A percentile compares a stretch with the other conserved stretches of the same genome.
phyloP scores from a whole-genome alignment of 768 basidiomycete species.

The Suillus spraguei region DNA sequence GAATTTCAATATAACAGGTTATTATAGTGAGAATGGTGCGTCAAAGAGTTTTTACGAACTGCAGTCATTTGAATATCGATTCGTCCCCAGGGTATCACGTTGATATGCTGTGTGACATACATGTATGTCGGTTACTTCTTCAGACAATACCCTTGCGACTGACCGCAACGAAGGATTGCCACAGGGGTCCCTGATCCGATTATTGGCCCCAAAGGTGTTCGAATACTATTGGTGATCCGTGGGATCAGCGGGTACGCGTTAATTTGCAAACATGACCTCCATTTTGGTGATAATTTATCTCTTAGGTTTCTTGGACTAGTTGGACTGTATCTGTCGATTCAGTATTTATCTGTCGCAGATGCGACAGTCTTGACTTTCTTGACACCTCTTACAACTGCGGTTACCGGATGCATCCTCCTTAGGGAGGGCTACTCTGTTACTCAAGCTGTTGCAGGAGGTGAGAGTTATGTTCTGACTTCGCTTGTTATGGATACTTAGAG shows the following conservation, averaged over 20 bases:
- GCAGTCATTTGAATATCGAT: background rate
- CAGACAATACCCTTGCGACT: background rate
- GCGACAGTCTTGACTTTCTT: slow-evolving; percentile 79
- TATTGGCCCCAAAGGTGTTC: slow-evolving; percentile 69
- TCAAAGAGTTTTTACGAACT: background rate
- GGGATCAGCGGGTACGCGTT: slow-evolving; percentile 60
- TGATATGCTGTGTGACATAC: slow-evolving; percentile 52
- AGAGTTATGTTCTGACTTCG: slow-evolving; percentile 13
- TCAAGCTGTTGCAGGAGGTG: slow-evolving; percentile 59
- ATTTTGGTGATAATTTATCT: background rate
- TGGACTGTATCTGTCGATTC: slow-evolving; percentile 67
- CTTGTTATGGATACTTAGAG: background rate
- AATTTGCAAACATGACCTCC: background rate
- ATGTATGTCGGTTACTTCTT: slow-evolving; percentile 38
- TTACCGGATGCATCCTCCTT: slow-evolving; percentile 65
- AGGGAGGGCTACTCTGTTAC: slow-evolving; percentile 57
- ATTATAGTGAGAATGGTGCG: slow-evolving; percentile 63
- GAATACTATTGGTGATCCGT: slow-evolving; percentile 55
- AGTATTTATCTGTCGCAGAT: slow-evolving; percentile 79
- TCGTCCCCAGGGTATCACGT: slow-evolving; percentile 48
- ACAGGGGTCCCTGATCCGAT: slow-evolving; percentile 57
- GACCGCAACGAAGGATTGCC: slow-evolving; percentile 34
- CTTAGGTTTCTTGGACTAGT: slow-evolving; percentile 71
- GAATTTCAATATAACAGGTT: slow-evolving; percentile 36
- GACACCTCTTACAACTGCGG: slow-evolving; percentile 62